Percentiles rank a stretch among this genome's conserved stretches.
phyloP scores from a whole-genome alignment of 2,329 filamentous ascomycete genomes.

The Pseudogymnoascus sp. region DNA sequence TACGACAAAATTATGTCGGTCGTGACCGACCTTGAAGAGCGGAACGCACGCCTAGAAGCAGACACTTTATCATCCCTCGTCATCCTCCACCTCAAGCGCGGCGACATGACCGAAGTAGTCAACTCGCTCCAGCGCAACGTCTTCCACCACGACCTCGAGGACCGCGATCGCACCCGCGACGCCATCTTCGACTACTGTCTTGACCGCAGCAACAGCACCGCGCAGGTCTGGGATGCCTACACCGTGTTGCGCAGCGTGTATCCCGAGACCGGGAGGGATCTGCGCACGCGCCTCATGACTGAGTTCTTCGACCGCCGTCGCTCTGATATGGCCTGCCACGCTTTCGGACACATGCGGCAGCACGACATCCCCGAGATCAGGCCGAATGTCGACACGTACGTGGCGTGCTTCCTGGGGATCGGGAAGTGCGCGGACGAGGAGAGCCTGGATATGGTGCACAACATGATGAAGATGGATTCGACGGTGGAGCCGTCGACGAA shows the following conservation, averaged over 20 bases:
- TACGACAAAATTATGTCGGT: conserved; percentile 68
- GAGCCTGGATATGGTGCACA: conserved; percentile 70
- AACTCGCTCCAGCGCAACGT: conserved; percentile 74
- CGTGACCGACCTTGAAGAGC: conserved; percentile 64
- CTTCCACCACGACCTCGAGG: conserved; percentile 60
- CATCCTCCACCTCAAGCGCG: conserved; percentile 64
- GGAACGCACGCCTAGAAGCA: conserved; percentile 61
- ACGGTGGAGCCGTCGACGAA: conserved; percentile 67
- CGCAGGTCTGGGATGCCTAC: conserved; percentile 59
- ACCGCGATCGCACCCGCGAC: conserved; percentile 60
- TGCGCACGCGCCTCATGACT: conserved; percentile 69
- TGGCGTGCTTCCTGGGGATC: conserved; percentile 69
- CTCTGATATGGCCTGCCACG: conserved; percentile 75
- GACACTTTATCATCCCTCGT: conserved; percentile 69
- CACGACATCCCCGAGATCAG: conserved; percentile 56
- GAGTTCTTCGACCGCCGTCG: conserved; percentile 71
- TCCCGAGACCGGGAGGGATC: conserved; percentile 55
- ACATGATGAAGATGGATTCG: conserved; percentile 91
- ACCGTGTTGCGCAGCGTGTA: conserved; percentile 59
- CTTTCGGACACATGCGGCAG: conserved; percentile 92
- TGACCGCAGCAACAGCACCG: conserved; percentile 53
- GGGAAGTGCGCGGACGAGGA: conserved; percentile 53
- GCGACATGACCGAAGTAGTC: conserved; percentile 71
- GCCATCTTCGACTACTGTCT: conserved; percentile 63
- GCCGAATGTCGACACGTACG: conserved; percentile 69